Conservation (phyloP, 257 asterid species). For the Ilex asprella region DNA sequence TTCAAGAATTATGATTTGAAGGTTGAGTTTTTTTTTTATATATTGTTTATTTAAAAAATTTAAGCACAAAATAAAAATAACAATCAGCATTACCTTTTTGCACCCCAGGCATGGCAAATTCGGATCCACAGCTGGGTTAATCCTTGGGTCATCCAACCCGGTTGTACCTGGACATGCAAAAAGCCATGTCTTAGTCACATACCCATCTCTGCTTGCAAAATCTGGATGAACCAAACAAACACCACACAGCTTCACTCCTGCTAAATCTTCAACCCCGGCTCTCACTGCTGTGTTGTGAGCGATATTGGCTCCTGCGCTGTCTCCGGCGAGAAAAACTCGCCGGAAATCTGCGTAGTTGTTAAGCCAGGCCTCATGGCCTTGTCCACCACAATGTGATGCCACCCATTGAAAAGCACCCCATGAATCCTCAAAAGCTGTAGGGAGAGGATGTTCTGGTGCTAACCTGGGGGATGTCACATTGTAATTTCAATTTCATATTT, state of each 20-base stretch:
- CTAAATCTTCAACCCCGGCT: conserved; percentile 17
- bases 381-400: conserved; percentile 15
- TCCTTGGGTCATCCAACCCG: background rate
- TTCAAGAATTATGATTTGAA: no score
- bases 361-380: conserved; percentile 20
- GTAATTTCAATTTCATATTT: no score
- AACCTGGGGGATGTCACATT: conserved; percentile 11
- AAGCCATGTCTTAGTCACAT: background rate
- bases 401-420: conserved; percentile 29
- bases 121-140: background rate
- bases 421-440: conserved; percentile 25
- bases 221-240: conserved; percentile 1
- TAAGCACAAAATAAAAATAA: no score
- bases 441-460: conserved; percentile 39
- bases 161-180: background rate
- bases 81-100: background rate
- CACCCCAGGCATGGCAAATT: background rate
- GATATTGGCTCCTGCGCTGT: conserved; percentile 30
- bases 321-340: conserved; percentile 29
- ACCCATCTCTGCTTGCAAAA: background rate
- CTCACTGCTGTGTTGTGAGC: conserved; percentile 24
- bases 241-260: background rate
- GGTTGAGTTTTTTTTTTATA: no score
- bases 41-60: no score
- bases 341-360: conserved; percentile 17